Conservation (phyloP, 495 filamentous ascomycete species). For the Parmelia sp. region DNA sequence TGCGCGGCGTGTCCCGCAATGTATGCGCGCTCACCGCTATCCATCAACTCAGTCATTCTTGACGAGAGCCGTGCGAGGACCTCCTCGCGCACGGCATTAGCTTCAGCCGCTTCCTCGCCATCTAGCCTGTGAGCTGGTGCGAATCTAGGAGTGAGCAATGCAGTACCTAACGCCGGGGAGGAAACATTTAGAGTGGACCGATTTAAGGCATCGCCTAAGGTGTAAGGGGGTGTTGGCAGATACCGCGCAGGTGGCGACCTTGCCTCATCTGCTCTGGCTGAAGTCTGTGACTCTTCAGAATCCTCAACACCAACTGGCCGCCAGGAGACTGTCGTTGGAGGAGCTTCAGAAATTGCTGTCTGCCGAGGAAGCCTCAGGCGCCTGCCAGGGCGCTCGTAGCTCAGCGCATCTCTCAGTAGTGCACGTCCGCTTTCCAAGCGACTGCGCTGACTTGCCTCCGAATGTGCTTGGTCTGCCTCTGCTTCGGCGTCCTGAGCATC, state of each 20-base stretch:
- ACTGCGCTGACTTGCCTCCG: slow-evolving; percentile 35
- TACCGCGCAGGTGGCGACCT: slow-evolving; percentile 19
- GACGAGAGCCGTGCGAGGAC: slow-evolving; percentile 7
- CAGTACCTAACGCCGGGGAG: slow-evolving; percentile 23
- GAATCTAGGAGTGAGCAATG: slow-evolving; percentile 41
- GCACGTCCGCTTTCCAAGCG: slow-evolving; percentile 28
- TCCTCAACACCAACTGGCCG: neutral
- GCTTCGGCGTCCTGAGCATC: slow-evolving; percentile 43
- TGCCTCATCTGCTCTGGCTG: neutral
- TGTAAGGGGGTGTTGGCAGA: slow-evolving; percentile 29
- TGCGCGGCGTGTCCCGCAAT: slow-evolving; percentile 12
- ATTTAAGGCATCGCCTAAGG: slow-evolving; percentile 28
- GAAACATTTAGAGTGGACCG: slow-evolving; percentile 26
- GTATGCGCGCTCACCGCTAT: slow-evolving; percentile 12
- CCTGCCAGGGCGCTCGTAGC: slow-evolving; percentile 31
- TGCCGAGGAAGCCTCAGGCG: slow-evolving; percentile 33
- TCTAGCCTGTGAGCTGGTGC: slow-evolving; percentile 39
- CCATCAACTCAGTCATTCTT: slow-evolving; percentile 16
- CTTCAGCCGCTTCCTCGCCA: slow-evolving; percentile 1
- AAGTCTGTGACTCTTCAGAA: neutral
- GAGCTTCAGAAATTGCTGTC: neutral
- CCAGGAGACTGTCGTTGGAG: neutral
- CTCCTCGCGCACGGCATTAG: slow-evolving; percentile 15
- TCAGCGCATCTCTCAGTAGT: slow-evolving; percentile 31
- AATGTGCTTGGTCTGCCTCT: slow-evolving; percentile 27